Conservation (phyloP, 2,329 filamentous ascomycete genomes). For the Arthroderma sp. region DNA sequence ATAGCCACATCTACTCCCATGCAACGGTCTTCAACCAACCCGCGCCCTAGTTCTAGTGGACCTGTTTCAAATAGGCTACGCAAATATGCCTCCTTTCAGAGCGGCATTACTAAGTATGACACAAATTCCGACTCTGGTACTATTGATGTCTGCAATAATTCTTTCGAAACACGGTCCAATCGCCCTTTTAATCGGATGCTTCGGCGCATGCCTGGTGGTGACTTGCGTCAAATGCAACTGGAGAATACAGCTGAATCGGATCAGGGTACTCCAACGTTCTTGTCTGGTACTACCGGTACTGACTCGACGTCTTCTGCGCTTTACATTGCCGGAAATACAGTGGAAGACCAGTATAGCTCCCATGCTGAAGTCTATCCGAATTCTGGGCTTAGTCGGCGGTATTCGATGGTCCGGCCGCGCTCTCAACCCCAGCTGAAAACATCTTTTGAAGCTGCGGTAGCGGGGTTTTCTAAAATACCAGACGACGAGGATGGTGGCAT, state of each 20-base stretch:
- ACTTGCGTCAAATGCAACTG: conserved; percentile 51
- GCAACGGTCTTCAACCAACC: conserved; percentile 6
- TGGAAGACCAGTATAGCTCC: neutral
- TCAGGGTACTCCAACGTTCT: conserved; percentile 35
- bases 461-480: conserved; percentile 74
- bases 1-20: conserved; percentile 1
- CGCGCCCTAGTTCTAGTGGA: neutral
- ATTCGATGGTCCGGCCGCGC: conserved; percentile 36
- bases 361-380: conserved; percentile 13
- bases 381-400: conserved; percentile 20
- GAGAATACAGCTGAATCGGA: conserved; percentile 43
- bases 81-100: conserved; percentile 35
- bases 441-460: conserved; percentile 80
- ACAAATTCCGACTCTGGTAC: conserved; percentile 16
- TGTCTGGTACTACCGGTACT: conserved; percentile 25
- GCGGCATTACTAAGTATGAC: conserved; percentile 24
- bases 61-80: conserved; percentile 23
- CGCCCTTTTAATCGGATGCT: conserved; percentile 34
- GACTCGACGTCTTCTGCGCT: conserved; percentile 12
- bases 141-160: conserved; percentile 1
- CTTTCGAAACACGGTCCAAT: neutral
- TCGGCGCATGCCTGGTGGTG: conserved; percentile 60
- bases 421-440: conserved; percentile 45
- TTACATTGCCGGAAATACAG: conserved; percentile 12
- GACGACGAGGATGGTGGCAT: conserved; percentile 83